A percentile compares a stretch with the other conserved stretches of the same genome.
phyloP scores from a whole-genome alignment of 495 filamentous ascomycete species.

The Acidiella bohemica region DNA sequence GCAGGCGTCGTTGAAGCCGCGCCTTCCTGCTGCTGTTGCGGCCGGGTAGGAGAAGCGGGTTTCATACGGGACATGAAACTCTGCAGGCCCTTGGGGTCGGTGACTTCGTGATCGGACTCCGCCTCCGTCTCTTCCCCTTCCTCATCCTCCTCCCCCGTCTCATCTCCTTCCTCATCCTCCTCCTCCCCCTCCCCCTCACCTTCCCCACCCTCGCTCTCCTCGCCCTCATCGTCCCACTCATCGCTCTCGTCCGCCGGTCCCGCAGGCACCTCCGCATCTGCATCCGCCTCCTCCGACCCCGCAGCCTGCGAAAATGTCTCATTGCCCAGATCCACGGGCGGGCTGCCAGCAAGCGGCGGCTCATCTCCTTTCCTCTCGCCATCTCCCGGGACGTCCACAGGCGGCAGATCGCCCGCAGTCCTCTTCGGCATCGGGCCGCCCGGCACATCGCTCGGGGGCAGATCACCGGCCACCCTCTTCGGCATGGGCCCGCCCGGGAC shows the following conservation, averaged over 20 bases:
- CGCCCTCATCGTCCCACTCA: background rate
- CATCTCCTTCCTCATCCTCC: slow-evolving; percentile 24
- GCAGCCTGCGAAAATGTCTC: slow-evolving; percentile 18
- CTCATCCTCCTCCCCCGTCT: slow-evolving; percentile 28
- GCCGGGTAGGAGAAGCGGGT: slow-evolving; percentile 25
- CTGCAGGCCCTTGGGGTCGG: slow-evolving; percentile 8
- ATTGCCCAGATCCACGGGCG: slow-evolving; percentile 29
- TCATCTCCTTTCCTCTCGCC: slow-evolving; percentile 17
- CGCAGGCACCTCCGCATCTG: slow-evolving; percentile 10
- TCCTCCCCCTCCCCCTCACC: slow-evolving; percentile 19
- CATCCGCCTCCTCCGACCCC: background rate
- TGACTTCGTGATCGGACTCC: slow-evolving; percentile 19
- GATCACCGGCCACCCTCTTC: background rate
- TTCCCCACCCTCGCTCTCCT: slow-evolving; percentile 11
- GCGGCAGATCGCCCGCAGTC: slow-evolving; percentile 2
- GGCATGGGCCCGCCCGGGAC: slow-evolving; percentile 21
- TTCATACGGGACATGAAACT: slow-evolving; percentile 23
- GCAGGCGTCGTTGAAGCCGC: slow-evolving; percentile 9
- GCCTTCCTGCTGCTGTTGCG: slow-evolving; percentile 3
- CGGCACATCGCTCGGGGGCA: background rate
- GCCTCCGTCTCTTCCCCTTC: slow-evolving; percentile 28
- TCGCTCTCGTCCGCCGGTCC: slow-evolving; percentile 12
- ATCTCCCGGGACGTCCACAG: slow-evolving; percentile 1
- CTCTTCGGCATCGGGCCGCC: slow-evolving; percentile 3
- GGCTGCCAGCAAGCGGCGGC: slow-evolving; percentile 50